phyloP scores from a whole-genome alignment of 768 basidiomycete species.

The Pulveroboletus sp. region DNA sequence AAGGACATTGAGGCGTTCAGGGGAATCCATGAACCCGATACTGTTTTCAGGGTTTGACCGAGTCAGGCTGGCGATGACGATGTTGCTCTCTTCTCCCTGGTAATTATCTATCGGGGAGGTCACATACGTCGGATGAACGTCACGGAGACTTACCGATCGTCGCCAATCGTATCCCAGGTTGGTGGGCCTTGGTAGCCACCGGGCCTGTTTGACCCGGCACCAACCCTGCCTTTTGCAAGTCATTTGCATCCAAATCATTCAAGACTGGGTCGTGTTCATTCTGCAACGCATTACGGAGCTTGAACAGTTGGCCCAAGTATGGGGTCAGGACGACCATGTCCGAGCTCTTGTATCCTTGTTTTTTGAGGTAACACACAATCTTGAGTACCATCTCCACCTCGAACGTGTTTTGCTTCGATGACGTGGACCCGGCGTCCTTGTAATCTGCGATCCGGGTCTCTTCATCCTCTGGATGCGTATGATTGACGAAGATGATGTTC shows the following conservation, averaged over 20 bases:
- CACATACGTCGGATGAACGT: not conserved
- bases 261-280: conserved; percentile 52
- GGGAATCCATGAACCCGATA: conserved; percentile 70
- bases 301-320: conserved; percentile 59
- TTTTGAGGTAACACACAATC: conserved; percentile 60
- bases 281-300: conserved; percentile 42
- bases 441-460: conserved; percentile 37
- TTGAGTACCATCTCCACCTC: conserved; percentile 64
- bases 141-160: conserved; percentile 50
- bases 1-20: conserved; percentile 69
- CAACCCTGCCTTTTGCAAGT: conserved; percentile 56
- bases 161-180: conserved; percentile 45
- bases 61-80: conserved; percentile 59
- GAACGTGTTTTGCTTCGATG: conserved; percentile 58
- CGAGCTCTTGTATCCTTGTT: conserved; percentile 62
- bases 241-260: conserved; percentile 58
- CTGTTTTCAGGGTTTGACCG: conserved; percentile 51
- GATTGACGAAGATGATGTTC: conserved; percentile 61
- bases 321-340: conserved; percentile 65
- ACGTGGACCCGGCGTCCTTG: conserved; percentile 42
- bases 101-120: conserved; percentile 53
- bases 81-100: conserved; percentile 70
- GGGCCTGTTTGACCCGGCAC: conserved; percentile 31
- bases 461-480: conserved; percentile 53
- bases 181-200: conserved; percentile 37